Base-by-base conservation (phyloP, 2,329 filamentous ascomycete species). In the Tolypocladium inflatum region DNA sequence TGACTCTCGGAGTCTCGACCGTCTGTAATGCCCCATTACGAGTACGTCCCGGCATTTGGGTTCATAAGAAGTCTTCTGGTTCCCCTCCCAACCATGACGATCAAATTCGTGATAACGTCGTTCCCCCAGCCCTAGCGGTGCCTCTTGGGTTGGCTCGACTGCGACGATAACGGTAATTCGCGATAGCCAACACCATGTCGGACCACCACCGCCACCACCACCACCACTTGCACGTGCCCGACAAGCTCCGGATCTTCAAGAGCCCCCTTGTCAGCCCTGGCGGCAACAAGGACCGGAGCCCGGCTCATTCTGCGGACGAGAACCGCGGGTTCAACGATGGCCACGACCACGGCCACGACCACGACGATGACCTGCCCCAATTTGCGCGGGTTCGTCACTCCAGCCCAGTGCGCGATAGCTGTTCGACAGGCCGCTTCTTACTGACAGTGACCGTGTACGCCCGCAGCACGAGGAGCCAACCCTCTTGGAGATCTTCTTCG, bases 401-500 rank as follows among this genome's bases (percentile, higher is more conserved):
- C 26, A n/a, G 7, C 21, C n/a, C 4, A 19, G 38, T 3, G 11
- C 23, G n/a, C n/a, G 7, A 9, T 38, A 5, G 30, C 15, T 2
- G 17, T 23, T 17, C 19, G 41, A 21, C 3, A 11, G 19, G 15
- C 15, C 8, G 39, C 19, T 21, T 51, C 30, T 21, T 43, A 48
- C 45, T 55, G 38, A 54, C 42, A 15, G 23, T 10, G 26, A 54
- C 42, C 21, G 23, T 10, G 19, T 9, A 5, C n/a, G 13, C 3
- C n/a, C 21, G 10, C 56, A 72, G 70, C 66, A 73, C 41, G 68
- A 70, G 55, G 72, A 74, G 58, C 69, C 71, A 0, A 73, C 67
- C 39, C 60, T 71, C 4, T 66, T 74, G 0, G 72, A 74, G 56
- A 66, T 74, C 9, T 74, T 74, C 61, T 74, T 68, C 55, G 72